These are phyloP conservation scores for cucumber (Cucumis sativus) DNA, from an alignment of 306 rosid genomes.

Conservation along the genomic window Cucumber_9930_V3 NC_026659.2:26305001-26305500, in stretches of 20 bases:
- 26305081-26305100: background rate
- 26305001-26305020: background rate
- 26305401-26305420: background rate
- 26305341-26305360: background rate
- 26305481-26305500: background rate
- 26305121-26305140: background rate
- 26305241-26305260: background rate
- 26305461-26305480: background rate
- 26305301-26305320: background rate
- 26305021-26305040: background rate
- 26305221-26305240: background rate
- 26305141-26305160: background rate
- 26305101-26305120: background rate
- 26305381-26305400: background rate
- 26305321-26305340: background rate
- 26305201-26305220: constrained; percentile 1
- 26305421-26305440: background rate
- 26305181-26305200: constrained; percentile 4
- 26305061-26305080: background rate
- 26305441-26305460: background rate
- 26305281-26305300: background rate
- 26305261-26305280: background rate
- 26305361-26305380: background rate
- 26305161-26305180: constrained; percentile 3
- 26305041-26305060: background rate